These are phyloP conservation scores for Aspergillus spinulosporus DNA, from an alignment of 2,329 filamentous ascomycete genomes.

Conservation along the genomic window DNA sequence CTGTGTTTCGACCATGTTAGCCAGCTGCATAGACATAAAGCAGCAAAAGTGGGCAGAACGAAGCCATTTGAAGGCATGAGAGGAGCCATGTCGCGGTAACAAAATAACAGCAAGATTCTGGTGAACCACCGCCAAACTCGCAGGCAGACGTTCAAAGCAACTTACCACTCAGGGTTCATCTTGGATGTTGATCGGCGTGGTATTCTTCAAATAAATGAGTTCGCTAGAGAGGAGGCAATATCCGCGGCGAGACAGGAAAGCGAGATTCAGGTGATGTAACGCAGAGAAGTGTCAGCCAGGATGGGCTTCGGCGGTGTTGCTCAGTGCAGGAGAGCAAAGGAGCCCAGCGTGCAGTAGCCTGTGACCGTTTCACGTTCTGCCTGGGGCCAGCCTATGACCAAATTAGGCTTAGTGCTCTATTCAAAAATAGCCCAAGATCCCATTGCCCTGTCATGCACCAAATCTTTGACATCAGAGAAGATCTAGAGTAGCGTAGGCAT, in stretches of 20 bases:
- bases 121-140: conserved; percentile 7
- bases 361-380: conserved; percentile 28
- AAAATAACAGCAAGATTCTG: conserved; percentile 9
- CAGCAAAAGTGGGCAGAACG: not conserved
- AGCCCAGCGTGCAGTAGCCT: conserved; percentile 28
- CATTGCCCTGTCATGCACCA: not conserved
- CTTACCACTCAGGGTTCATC: conserved; percentile 54
- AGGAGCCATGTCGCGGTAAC: not conserved
- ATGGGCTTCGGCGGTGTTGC: conserved; percentile 29
- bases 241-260: conserved; percentile 6
- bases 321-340: conserved; percentile 32
- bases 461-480: not conserved
- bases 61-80: not conserved
- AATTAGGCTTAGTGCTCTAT: conserved; percentile 19
- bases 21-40: not conserved
- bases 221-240: conserved; percentile 8
- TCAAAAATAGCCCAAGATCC: conserved; percentile 15
- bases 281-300: conserved; percentile 22
- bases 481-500: not conserved
- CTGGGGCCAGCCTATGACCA: conserved; percentile 14
- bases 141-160: conserved; percentile 20
- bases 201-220: conserved; percentile 5
- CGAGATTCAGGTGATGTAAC: conserved; percentile 20
- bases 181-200: conserved; percentile 7
- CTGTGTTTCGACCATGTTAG: conserved; percentile 20